Evolutionary conservation across 164 flowering plant genomes (phyloP), one percentile per base, ranked within the genome.

Genomic region (Umbellularia californica): DNA sequence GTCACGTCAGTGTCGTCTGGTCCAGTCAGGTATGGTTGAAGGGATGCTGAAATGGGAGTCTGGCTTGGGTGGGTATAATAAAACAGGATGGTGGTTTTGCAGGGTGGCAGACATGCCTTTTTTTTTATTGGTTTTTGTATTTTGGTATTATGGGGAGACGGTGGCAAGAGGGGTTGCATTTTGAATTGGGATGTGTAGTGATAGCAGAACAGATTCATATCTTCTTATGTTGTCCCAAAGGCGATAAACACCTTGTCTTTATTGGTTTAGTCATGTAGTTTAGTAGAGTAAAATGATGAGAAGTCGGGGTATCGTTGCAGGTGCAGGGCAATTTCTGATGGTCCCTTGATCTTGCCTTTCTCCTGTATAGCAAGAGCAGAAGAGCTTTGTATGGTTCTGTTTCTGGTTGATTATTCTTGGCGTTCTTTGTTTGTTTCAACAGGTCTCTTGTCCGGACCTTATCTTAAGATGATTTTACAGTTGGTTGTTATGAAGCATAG

Each of bases 11-110:
- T 22, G 51, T 69, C n/a, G 50, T 35, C 20, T 35, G 47, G 14
- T 35, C 47, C 35, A 22, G 24, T 47, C n/a, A n/a, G 74, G 69
- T 72, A 60, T 70, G 75, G 78, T 76, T 55, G 75, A 62, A 30
- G 75, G 60, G 75, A 65, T 75, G 69, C 65, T 65, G 47, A 72
- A 64, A 69, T n/a, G 15, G 47, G 17, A 52, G 58, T 72, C 75
- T 19, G 63, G 30, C 24, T 23, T 50, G 72, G 24, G 55, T 33
- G 24, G 70, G 73, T 77, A 17, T 5, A 69, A 69, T 64, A 73
- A 72, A 71, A 51, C 63, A 51, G 65, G 41, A 69, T 4, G 60
- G 17, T 2, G 60, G 60, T 20, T 55, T 55, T 55, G n/a, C 60
- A 55, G 60, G 68, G 69, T 67, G 47, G 69, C 15, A 30, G 70